These are phyloP conservation scores for Fusarium cyanostomum DNA, from an alignment of 2,329 filamentous ascomycete genomes.

Conservation along the genomic window DNA sequence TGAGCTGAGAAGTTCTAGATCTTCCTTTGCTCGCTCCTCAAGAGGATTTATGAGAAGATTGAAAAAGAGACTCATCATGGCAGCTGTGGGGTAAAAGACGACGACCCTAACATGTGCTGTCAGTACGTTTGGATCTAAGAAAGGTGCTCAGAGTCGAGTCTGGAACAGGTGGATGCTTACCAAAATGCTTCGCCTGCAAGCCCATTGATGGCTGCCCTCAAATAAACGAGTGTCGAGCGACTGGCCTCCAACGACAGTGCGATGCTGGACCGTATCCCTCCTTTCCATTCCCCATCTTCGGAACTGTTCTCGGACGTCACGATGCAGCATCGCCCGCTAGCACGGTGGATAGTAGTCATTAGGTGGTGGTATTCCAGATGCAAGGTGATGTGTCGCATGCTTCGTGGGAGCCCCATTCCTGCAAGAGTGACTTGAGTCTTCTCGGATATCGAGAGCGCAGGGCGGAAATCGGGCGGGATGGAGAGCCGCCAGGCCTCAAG, in stretches of 20 bases:
- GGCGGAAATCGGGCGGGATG: slow-evolving; percentile 55
- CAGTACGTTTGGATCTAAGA: background rate
- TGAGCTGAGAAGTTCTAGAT: slow-evolving; percentile 57
- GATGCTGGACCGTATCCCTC: slow-evolving; percentile 61
- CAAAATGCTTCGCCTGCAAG: slow-evolving; percentile 60
- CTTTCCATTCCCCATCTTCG: slow-evolving; percentile 48
- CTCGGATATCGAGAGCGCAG: slow-evolving; percentile 54
- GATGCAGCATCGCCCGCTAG: slow-evolving; percentile 58
- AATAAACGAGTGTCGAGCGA: slow-evolving; percentile 61
- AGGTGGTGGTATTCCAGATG: slow-evolving; percentile 66
- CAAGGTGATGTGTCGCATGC: slow-evolving; percentile 58
- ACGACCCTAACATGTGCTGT: slow-evolving; percentile 53
- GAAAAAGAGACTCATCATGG: slow-evolving; percentile 64
- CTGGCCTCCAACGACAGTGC: slow-evolving; percentile 64
- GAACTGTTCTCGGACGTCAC: background rate
- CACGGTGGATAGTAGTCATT: slow-evolving; percentile 64
- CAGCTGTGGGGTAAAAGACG: slow-evolving; percentile 65
- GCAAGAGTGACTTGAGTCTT: slow-evolving; percentile 41
- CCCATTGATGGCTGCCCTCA: slow-evolving; percentile 53
- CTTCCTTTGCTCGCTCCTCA: slow-evolving; percentile 52
- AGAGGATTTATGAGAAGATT: slow-evolving; percentile 61
- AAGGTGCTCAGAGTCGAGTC: no score
- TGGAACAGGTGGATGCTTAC: slow-evolving; percentile 44
- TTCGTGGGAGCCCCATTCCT: slow-evolving; percentile 44
- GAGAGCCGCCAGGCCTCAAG: slow-evolving; percentile 64